Evolutionary conservation across 148 eudicot species (phyloP).

Genomic region (Spergularia marina): DNA sequence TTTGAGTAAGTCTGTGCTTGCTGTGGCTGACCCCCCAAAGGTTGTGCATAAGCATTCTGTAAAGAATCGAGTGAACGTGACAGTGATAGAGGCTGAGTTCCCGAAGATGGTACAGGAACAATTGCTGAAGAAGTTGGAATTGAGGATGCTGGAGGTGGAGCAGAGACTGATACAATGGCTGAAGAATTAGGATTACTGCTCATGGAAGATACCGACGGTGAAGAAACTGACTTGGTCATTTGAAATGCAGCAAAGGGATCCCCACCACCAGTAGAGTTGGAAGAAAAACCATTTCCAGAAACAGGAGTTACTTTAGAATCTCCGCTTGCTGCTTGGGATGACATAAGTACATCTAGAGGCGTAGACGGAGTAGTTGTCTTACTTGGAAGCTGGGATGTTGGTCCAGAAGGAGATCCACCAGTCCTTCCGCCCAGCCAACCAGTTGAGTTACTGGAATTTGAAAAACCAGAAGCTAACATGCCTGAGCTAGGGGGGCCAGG

Average conservation of each 20-base stretch:
- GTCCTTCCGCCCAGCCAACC: conserved; percentile 59
- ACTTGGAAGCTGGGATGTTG: conserved; percentile 43
- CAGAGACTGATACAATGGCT: conserved; percentile 48
- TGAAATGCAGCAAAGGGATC: conserved; percentile 72
- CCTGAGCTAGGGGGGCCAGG: conserved; percentile 27
- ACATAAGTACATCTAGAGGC: conserved; percentile 33
- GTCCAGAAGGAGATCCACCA: conserved; percentile 44
- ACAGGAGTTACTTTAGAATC: conserved; percentile 43
- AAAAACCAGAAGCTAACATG: conserved; percentile 26
- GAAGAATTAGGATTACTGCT: conserved; percentile 41
- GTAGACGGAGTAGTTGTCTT: conserved; percentile 44
- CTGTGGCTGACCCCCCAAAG: conserved; percentile 46
- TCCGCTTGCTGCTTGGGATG: conserved; percentile 39
- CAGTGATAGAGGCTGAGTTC: conserved; percentile 42
- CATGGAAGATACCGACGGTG: conserved; percentile 34
- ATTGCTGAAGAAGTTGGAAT: conserved; percentile 42
- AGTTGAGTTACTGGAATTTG: conserved; percentile 44
- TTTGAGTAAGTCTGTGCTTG: conserved; percentile 40
- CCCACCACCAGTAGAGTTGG: conserved; percentile 55
- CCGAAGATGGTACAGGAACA: conserved; percentile 48
- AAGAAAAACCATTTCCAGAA: conserved; percentile 55
- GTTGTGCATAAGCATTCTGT: conserved; percentile 52
- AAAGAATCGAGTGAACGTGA: conserved; percentile 66
- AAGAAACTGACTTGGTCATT: conserved; percentile 43
- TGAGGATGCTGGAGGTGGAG: conserved; percentile 32